Evolutionary conservation across 176 grass and related monocot species (phyloP).

Genomic region (Echinochloa phyllopogon): DNA sequence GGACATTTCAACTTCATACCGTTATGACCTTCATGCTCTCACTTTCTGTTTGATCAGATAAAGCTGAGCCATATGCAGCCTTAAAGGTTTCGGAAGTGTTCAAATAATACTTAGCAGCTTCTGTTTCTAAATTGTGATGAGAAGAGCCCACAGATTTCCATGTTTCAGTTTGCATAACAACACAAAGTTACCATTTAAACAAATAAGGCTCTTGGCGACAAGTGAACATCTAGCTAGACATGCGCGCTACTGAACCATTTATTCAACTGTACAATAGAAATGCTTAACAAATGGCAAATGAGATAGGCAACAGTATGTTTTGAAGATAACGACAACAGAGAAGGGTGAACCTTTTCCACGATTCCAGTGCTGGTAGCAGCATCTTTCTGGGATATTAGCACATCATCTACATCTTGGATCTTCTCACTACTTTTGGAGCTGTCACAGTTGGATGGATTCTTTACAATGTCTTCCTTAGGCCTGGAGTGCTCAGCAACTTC

Average conservation of each 20-base stretch:
- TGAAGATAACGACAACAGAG: slow-evolving; percentile 18
- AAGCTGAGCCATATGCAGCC: not conserved
- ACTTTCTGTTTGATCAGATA: slow-evolving; percentile 39
- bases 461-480: slow-evolving; percentile 19
- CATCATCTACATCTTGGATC: slow-evolving; percentile 27
- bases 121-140: slow-evolving; percentile 26
- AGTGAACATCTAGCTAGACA: not conserved
- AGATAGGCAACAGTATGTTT: not conserved
- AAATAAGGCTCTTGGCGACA: not conserved
- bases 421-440: not conserved
- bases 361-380: slow-evolving; percentile 4
- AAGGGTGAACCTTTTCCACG: slow-evolving; percentile 25
- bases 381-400: slow-evolving; percentile 1
- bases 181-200: slow-evolving; percentile 4
- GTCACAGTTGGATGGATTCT: not conserved
- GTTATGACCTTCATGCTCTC: slow-evolving; percentile 29
- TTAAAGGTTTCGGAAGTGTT: not conserved
- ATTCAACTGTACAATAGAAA: not conserved
- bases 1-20: not conserved
- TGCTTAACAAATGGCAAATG: not conserved
- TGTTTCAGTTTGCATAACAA: slow-evolving; percentile 38
- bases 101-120: slow-evolving; percentile 26
- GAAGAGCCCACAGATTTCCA: not conserved
- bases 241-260: not conserved
- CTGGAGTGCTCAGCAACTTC: slow-evolving; percentile 22